Evolutionary conservation across 2,329 filamentous ascomycete species (phyloP), one percentile per base, ranked within the genome.

Genomic region (Phaeosphaeria sp.): DNA sequence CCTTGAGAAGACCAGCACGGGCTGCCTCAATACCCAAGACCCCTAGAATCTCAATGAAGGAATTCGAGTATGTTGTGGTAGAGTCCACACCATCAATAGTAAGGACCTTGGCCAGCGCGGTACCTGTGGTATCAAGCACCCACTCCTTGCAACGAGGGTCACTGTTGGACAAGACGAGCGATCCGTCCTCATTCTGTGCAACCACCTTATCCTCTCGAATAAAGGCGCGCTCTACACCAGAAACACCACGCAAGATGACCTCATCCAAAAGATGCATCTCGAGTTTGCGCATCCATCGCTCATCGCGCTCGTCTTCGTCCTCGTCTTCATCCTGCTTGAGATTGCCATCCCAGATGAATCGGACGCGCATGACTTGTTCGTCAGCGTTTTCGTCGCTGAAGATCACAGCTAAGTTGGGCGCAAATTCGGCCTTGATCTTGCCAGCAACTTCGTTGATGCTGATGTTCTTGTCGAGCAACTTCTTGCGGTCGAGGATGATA

Each of bases 341-440:
- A 47, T 80, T 77, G 13, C 67, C 61, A 41, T 86, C 82, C 68
- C 85, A 82, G 60, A 96, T 87, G 69, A 93, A 90, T 64, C 95
- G 91, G 64, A 97, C 90, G 76, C 95, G 95, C 68, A 99, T 92
- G 46, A 98, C 90, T 76, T 96, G 93, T 75, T 96, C 89, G 64
- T 97, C 93, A 10, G 94, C 93, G 77, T 99, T 99, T 83, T 97
- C 95, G 78, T 99, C 95, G 79, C 93, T 97, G 83, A 96, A 97
- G 59, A 99, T 93, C 65, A 99, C 89, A 15, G 92, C 92, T 68
- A 98, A 82, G 61, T 85, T 88, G 15, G 72, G 73, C 20, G 88
- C 85, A 74, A 96, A 99, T 52, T 93, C 89, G 64, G 93, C 88
- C 82, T 96, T 97, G 80, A 99, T 95, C 72, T 89, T 90, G 60